Base-by-base conservation (phyloP, 805 yeast genomes). In the Candida dajiaensis region DNA sequence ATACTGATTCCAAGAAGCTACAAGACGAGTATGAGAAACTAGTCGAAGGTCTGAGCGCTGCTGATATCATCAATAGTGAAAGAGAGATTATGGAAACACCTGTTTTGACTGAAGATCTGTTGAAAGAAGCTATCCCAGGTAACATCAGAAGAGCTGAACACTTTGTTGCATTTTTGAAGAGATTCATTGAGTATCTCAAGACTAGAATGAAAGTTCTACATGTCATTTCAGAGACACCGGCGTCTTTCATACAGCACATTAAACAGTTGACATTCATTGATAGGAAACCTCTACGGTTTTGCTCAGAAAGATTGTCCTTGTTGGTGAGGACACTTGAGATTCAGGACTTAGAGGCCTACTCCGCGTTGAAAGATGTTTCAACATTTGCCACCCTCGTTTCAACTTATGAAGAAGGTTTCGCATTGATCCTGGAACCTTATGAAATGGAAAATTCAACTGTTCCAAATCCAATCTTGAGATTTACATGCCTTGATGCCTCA, bases 131-230 rank as follows among this genome's bases (percentile, higher is more conserved):
- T 0, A 81, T 94, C 11, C 99, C 99, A 0, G 99, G 99, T 12
- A 94, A 95, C 56, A 94, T 94, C 38, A 75, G 99, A 54, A 81
- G 96, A 58, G 99, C 98, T 0, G 98, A 95, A 61, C 99, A 94
- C 70, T 94, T 94, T 59, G 83, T 94, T 15, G 89, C 97, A 3
- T 94, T 94, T 60, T 73, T 94, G 63, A 88, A 90, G 59, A 72
- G 99, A 53, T 86, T 94, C 55, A 87, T 94, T 26, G 99, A 94
- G 61, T 94, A 94, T 66, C 70, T 94, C 58, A 94, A 92, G 60
- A 92, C 97, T 3, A 80, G 99, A 67, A 94, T 94, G 98, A 95
- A 94, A 69, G 97, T 94, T 3, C 68, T 95, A 42, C 97, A 92
- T 69, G 99, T 94, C 33, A 89, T 94, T 38, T 88, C 97, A n/a